Percentiles rank a stretch among this genome's conserved stretches.
Conservation (phyloP, 768 basidiomycete genomes). For the Phlebiopsis flavidoalba region DNA sequence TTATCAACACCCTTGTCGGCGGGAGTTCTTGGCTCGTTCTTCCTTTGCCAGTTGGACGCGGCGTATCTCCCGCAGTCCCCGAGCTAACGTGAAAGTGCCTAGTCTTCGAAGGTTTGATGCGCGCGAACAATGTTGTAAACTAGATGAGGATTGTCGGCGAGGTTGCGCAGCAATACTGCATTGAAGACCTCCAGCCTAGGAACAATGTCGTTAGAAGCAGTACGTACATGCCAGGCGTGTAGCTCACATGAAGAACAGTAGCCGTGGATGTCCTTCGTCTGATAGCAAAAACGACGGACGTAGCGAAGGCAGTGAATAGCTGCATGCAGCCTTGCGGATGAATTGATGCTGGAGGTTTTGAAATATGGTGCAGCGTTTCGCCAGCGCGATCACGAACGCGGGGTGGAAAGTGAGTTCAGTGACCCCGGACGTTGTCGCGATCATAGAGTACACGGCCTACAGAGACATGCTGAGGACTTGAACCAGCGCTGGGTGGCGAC, state of each 20-base stretch:
- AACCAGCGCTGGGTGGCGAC: background rate
- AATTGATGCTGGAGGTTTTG: conserved; percentile 71
- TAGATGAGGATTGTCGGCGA: conserved; percentile 82
- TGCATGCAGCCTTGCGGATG: conserved; percentile 83
- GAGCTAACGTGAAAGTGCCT: conserved; percentile 84
- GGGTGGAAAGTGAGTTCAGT: conserved; percentile 85
- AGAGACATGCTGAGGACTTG: conserved; percentile 6
- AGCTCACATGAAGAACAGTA: conserved; percentile 85
- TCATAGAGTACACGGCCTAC: conserved; percentile 84
- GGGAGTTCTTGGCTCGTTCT: conserved; percentile 43
- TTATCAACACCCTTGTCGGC: conserved; percentile 25
- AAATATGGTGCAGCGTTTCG: conserved; percentile 88
- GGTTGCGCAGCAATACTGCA: conserved; percentile 69
- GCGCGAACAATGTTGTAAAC: conserved; percentile 82
- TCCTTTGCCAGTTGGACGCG: conserved; percentile 69
- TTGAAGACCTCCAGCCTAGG: conserved; percentile 89
- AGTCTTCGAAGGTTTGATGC: conserved; percentile 85
- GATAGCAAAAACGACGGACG: conserved; percentile 83
- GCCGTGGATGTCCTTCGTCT: conserved; percentile 91
- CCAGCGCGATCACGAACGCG: conserved; percentile 83
- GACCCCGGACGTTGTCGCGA: conserved; percentile 83
- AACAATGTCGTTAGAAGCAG: background rate
- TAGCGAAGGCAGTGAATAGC: conserved; percentile 88
- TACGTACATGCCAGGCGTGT: background rate
- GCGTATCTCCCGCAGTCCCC: conserved; percentile 82